Conservation (phyloP, 106 monocot species). For the Dioscorea dumetorum region DNA sequence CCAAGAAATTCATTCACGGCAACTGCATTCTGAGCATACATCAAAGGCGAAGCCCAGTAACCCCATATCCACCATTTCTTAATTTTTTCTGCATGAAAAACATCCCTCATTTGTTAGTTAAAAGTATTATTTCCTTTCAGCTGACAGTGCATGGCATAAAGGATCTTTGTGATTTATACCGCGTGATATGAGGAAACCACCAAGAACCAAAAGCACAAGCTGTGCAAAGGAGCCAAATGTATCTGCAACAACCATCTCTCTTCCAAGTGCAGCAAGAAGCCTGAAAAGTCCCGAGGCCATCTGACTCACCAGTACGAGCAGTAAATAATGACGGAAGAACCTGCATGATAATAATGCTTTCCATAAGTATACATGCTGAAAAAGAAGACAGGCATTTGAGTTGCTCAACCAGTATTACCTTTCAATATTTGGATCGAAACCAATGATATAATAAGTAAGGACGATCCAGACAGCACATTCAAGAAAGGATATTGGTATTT, state of each 20-base stretch:
- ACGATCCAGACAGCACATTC: conserved; percentile 36
- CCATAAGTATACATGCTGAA: background rate
- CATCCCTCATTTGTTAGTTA: too few species aligned
- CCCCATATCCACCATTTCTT: conserved; percentile 83
- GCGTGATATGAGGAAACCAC: background rate
- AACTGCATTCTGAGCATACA: conserved; percentile 82
- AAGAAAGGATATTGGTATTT: conserved; percentile 32
- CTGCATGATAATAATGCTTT: conserved; percentile 10
- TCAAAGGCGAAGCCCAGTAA: conserved; percentile 76
- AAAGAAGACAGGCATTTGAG: background rate
- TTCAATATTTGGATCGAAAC: conserved; percentile 16
- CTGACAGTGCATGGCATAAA: too few species aligned
- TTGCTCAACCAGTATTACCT: conserved; percentile 4
- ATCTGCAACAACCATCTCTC: conserved; percentile 19
- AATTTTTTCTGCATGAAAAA: conserved; percentile 32
- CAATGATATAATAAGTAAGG: conserved; percentile 41
- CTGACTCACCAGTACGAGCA: conserved; percentile 16
- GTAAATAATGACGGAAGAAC: conserved; percentile 15
- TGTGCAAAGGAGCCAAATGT: background rate
- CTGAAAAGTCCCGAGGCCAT: conserved; percentile 20
- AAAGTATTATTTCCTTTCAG: too few species aligned
- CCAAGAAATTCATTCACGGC: conserved; percentile 79
- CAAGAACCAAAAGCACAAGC: background rate
- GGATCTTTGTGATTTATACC: background rate
- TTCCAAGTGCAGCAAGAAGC: conserved; percentile 14